These are phyloP conservation scores for Sugiyamaella chiloensis DNA, from an alignment of 805 yeast genomes.

Conservation along the genomic window DNA sequence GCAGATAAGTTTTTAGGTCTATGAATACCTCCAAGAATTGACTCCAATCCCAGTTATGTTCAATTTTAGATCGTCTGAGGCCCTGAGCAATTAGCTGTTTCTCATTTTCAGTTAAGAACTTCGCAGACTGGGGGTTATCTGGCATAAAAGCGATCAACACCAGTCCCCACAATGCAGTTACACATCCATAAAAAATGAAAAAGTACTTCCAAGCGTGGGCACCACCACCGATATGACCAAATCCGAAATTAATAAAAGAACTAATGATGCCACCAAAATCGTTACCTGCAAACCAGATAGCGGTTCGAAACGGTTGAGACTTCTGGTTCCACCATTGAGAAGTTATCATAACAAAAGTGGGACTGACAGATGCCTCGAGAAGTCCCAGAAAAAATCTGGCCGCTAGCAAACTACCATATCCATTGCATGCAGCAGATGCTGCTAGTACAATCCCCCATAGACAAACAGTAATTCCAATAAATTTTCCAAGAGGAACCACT, in stretches of 20 bases:
- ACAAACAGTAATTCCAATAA: slow-evolving; percentile 19
- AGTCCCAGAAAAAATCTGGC: slow-evolving; percentile 20
- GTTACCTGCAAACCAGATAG: slow-evolving; percentile 15
- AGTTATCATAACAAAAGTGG: slow-evolving; percentile 55
- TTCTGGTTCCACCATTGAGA: slow-evolving; percentile 51
- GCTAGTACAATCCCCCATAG: slow-evolving; percentile 23
- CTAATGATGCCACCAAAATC: slow-evolving; percentile 47
- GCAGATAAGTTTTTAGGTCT: slow-evolving; percentile 39
- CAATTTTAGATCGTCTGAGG: slow-evolving; percentile 34
- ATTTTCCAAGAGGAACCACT: slow-evolving; percentile 22
- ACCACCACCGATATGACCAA: slow-evolving; percentile 29
- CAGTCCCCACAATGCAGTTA: slow-evolving; percentile 42
- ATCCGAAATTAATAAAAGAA: slow-evolving; percentile 48
- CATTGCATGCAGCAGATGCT: slow-evolving; percentile 19
- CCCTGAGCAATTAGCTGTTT: slow-evolving; percentile 23
- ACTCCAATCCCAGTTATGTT: slow-evolving; percentile 35
- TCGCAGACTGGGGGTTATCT: slow-evolving; percentile 20
- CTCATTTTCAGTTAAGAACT: slow-evolving; percentile 24
- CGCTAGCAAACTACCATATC: slow-evolving; percentile 16
- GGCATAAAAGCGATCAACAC: slow-evolving; percentile 16
- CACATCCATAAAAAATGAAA: slow-evolving; percentile 46
- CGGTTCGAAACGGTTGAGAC: slow-evolving; percentile 39
- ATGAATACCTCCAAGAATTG: slow-evolving; percentile 44
- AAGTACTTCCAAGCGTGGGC: not conserved
- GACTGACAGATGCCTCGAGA: slow-evolving; percentile 39